These are phyloP conservation scores for Oxyria digyna DNA, from an alignment of 148 eudicot genomes.

Conservation along the genomic window DNA sequence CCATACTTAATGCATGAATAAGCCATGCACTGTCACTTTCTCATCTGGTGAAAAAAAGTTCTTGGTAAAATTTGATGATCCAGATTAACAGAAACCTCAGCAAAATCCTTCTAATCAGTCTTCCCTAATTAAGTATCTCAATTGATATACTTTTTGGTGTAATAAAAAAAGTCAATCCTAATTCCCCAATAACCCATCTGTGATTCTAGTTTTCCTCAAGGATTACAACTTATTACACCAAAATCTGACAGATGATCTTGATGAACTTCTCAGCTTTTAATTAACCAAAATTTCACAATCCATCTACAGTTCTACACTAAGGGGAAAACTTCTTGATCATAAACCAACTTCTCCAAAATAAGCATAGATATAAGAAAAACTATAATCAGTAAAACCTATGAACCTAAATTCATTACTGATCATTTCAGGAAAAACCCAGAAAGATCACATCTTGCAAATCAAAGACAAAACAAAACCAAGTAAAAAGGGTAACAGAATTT, in stretches of 20 bases:
- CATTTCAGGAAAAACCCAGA: background rate
- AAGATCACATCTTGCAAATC: background rate
- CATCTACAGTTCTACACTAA: background rate
- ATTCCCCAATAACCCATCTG: background rate
- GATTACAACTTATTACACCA: no score
- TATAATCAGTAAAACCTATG: background rate
- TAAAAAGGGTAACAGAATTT: background rate
- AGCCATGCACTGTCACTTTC: no score
- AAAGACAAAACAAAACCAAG: background rate
- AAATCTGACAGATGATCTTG: no score
- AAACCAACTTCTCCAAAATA: background rate
- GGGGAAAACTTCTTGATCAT: background rate
- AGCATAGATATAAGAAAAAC: background rate
- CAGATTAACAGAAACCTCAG: background rate
- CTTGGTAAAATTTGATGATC: background rate
- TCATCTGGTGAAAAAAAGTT: no score
- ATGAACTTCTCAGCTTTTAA: background rate
- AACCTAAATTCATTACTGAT: background rate
- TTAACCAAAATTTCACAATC: background rate
- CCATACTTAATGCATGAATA: no score
- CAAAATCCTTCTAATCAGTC: background rate
- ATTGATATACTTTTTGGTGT: background rate
- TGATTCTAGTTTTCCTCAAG: no score
- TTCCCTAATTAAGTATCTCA: background rate
- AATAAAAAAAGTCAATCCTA: background rate